These are phyloP conservation scores for Porcisia hertigi DNA, from an alignment of 208 protist species.

Conservation along the genomic window DNA sequence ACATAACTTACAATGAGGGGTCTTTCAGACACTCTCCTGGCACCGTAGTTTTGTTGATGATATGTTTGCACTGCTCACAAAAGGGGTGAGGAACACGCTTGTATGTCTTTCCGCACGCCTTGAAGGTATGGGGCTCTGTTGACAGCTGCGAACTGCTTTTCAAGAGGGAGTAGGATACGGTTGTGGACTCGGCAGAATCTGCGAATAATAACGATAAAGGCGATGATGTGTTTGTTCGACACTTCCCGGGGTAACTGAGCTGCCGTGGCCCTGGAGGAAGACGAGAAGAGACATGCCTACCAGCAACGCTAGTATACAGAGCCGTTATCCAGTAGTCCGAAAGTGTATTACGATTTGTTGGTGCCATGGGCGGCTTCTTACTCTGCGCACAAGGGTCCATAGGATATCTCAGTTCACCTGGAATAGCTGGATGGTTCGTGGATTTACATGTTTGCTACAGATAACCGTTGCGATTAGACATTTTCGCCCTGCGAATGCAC, in stretches of 20 bases:
- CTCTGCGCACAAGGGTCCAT: no score
- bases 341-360: neutral
- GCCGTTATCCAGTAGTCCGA: neutral
- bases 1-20: no score
- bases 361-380: no score
- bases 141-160: neutral
- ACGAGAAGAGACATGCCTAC: slow-evolving; percentile 1
- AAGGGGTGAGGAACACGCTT: no score
- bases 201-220: neutral
- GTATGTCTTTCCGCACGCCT: no score
- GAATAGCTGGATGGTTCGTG: neutral
- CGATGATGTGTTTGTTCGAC: neutral
- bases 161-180: neutral
- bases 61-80: no score
- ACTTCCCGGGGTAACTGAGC: no score
- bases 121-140: no score
- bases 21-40: no score
- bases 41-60: no score
- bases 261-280: neutral
- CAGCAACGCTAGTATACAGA: neutral
- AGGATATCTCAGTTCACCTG: no score
- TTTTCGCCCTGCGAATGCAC: neutral
- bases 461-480: neutral
- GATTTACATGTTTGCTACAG: no score
- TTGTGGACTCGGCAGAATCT: neutral